Conservation (phyloP, 805 yeast species). For the Helenozyma rhizophorensis region DNA sequence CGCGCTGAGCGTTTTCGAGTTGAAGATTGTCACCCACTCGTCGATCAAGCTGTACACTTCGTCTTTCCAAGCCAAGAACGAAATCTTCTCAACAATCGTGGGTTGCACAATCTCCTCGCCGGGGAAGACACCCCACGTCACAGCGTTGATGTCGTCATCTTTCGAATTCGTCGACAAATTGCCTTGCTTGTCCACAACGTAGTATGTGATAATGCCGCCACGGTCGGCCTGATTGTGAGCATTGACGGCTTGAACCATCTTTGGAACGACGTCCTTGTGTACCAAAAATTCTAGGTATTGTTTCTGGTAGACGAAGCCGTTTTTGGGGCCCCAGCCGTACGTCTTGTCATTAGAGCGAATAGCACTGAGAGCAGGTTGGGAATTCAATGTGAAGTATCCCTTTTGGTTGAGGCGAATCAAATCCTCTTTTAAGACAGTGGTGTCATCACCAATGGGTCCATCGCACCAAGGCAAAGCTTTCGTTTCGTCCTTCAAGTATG, state of each 20-base stretch:
- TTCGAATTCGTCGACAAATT: constrained; percentile 65
- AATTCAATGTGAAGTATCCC: constrained; percentile 79
- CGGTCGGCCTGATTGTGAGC: constrained; percentile 33
- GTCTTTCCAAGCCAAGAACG: constrained; percentile 96
- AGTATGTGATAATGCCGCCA: constrained; percentile 61
- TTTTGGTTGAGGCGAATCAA: constrained; percentile 60
- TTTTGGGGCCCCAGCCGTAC: constrained; percentile 93
- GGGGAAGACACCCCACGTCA: constrained; percentile 95
- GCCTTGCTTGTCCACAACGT: constrained; percentile 60
- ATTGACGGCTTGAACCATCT: constrained; percentile 40
- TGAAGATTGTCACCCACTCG: constrained; percentile 69
- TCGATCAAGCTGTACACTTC: constrained; percentile 80
- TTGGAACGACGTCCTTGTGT: constrained; percentile 46
- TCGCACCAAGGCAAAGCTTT: constrained; percentile 92
- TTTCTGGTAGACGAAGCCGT: constrained; percentile 92
- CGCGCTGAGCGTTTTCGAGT: constrained; percentile 32
- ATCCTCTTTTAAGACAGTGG: constrained; percentile 53
- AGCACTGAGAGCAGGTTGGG: constrained; percentile 92
- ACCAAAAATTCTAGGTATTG: constrained; percentile 86
- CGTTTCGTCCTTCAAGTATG: constrained; percentile 69
- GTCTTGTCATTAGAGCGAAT: constrained; percentile 61
- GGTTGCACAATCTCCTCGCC: constrained; percentile 94
- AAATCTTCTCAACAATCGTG: constrained; percentile 86
- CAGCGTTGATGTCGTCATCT: constrained; percentile 82
- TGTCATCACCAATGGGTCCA: constrained; percentile 78